Percentiles rank a stretch among this genome's conserved stretches.
These are phyloP conservation scores for Mortierella sp. DNA, from an alignment of 371 early-diverging fungal species.

Conservation along the genomic window DNA sequence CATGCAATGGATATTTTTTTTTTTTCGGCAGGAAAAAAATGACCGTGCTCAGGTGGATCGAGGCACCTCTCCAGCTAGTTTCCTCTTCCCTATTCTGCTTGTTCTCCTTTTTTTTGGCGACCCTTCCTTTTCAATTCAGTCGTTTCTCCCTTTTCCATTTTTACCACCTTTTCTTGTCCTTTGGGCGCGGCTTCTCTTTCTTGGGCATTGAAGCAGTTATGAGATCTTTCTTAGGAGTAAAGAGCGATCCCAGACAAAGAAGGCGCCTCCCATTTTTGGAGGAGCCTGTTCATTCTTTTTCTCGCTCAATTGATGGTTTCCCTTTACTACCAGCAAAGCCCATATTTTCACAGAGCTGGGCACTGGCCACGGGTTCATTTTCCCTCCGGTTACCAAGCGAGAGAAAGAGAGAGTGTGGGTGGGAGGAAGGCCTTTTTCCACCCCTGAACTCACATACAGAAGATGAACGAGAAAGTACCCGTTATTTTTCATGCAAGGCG, in stretches of 20 bases:
- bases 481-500: conserved; percentile 24
- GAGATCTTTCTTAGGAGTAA: neutral
- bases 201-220: neutral
- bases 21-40: neutral
- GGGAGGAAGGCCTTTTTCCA: neutral
- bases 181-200: neutral
- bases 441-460: conserved; percentile 16
- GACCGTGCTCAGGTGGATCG: neutral
- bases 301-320: neutral
- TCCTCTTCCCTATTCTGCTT: neutral
- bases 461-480: neutral
- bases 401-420: neutral
- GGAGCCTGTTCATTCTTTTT: neutral
- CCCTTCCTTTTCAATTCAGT: neutral
- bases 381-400: neutral
- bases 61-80: neutral
- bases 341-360: neutral
- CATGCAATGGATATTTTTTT: neutral
- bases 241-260: neutral
- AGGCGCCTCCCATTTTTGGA: neutral
- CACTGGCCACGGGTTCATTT: neutral
- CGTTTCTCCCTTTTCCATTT: neutral
- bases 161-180: too few relatives aligned
- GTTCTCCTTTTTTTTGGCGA: conserved; percentile 12
- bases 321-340: neutral